A percentile compares a stretch with the other conserved stretches of the same genome.
Conservation (phyloP, 163 green algal genomes). For the Chlamydomonas reinhardtii region DNA sequence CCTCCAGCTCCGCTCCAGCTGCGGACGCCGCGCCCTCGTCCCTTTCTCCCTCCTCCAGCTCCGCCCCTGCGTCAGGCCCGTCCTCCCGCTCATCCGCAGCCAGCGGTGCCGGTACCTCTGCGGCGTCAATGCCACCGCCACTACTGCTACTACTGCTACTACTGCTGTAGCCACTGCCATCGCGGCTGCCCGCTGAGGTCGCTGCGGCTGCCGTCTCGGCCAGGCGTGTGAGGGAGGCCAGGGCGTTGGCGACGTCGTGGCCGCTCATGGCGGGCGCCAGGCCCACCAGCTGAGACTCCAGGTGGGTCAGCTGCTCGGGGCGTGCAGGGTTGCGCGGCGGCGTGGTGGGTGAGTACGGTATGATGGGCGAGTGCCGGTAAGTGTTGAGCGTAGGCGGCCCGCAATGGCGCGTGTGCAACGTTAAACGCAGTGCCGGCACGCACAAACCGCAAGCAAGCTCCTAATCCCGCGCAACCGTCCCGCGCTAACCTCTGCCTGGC, state of each 20-base stretch:
- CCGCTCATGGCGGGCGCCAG: not conserved
- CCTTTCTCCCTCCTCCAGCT: not conserved
- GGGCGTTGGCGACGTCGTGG: conserved; percentile 14
- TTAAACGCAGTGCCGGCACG: no score
- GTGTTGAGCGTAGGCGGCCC: no score
- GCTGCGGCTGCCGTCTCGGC: not conserved
- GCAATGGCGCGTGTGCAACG: no score
- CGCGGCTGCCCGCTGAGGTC: not conserved
- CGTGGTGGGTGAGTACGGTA: not conserved
- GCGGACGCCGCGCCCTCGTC: no score
- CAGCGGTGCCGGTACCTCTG: not conserved
- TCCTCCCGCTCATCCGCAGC: not conserved
- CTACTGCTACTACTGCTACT: not conserved
- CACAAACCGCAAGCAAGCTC: no score
- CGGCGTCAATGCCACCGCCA: not conserved
- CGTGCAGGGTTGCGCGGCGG: no score
- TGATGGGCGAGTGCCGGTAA: not conserved
- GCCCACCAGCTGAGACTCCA: not conserved
- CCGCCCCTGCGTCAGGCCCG: not conserved
- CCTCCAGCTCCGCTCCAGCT: no score
- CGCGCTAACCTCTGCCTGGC: not conserved
- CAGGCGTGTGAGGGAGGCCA: conserved; percentile 1
- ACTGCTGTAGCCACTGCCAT: not conserved
- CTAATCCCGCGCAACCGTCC: no score
- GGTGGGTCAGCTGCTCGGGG: not conserved